These are phyloP conservation scores for Coniella vitis DNA, from an alignment of 2,329 filamentous ascomycete genomes.

Conservation along the genomic window DNA sequence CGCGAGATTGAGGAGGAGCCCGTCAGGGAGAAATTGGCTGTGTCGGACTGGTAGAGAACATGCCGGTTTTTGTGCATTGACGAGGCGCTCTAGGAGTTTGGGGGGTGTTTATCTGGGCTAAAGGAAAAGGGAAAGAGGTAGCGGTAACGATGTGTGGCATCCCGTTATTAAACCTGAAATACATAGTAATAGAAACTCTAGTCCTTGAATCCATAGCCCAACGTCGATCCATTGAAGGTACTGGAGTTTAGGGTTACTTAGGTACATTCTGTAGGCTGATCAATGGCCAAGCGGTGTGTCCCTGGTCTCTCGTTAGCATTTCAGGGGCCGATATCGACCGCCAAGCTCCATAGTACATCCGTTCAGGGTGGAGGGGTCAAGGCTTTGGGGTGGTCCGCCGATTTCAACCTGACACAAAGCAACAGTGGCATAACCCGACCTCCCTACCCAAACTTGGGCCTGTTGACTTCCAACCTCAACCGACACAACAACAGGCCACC, in stretches of 20 bases:
- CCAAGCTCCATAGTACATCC: slow-evolving; percentile 7
- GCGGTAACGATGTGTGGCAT: background rate
- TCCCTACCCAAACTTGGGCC: background rate
- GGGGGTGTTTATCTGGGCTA: too few species aligned
- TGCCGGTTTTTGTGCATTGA: background rate
- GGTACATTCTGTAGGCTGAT: too few species aligned
- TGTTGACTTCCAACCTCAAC: background rate
- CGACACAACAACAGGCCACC: background rate
- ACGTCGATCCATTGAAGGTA: too few species aligned
- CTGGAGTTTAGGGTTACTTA: too few species aligned
- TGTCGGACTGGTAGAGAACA: slow-evolving; percentile 17
- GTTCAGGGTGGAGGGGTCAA: slow-evolving; percentile 2
- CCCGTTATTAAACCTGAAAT: background rate
- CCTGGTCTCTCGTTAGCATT: background rate
- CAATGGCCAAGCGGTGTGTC: background rate
- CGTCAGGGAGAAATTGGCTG: slow-evolving; percentile 34
- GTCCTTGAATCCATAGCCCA: too few species aligned
- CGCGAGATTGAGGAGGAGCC: slow-evolving; percentile 65
- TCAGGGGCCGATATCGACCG: slow-evolving; percentile 2
- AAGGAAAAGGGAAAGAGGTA: too few species aligned
- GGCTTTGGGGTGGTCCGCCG: background rate
- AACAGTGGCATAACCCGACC: background rate
- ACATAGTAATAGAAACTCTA: slow-evolving; percentile 1
- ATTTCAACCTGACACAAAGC: slow-evolving; percentile 10
- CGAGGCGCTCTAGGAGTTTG: slow-evolving; percentile 4